These are phyloP conservation scores for Aspergillus nanangensis DNA, from an alignment of 495 filamentous ascomycete species.

Conservation along the genomic window DNA sequence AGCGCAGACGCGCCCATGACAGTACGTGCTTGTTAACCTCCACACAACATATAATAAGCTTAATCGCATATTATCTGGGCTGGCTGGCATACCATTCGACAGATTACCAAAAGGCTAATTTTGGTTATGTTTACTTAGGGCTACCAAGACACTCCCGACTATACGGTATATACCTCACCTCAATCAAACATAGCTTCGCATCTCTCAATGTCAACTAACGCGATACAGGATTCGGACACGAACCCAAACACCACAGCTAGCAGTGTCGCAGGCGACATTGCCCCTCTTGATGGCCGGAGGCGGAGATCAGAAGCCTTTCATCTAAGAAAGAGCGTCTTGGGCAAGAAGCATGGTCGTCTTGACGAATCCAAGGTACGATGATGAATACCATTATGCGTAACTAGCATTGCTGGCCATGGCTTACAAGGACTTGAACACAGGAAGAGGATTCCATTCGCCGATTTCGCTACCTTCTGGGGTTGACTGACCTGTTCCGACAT, in stretches of 20 bases:
- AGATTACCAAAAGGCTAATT: too few relatives aligned
- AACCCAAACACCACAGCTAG: constrained; percentile 89
- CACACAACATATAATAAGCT: too few relatives aligned
- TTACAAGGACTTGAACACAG: constrained; percentile 36
- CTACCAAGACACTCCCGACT: constrained; percentile 77
- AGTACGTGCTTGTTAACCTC: constrained; percentile 32
- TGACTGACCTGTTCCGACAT: constrained; percentile 97
- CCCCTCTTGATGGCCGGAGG: constrained; percentile 70
- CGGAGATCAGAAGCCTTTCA: constrained; percentile 79
- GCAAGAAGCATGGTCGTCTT: constrained; percentile 87
- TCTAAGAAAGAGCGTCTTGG: constrained; percentile 83
- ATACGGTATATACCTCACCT: constrained; percentile 51
- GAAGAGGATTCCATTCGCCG: constrained; percentile 94
- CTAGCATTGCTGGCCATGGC: not conserved
- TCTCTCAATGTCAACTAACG: constrained; percentile 6
- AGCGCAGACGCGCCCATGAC: constrained; percentile 38
- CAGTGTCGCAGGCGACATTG: constrained; percentile 72
- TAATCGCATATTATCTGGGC: too few relatives aligned
- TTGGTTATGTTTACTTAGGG: constrained; percentile 37
- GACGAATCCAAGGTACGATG: constrained; percentile 80
- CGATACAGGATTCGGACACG: constrained; percentile 73
- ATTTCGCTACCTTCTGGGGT: constrained; percentile 91
- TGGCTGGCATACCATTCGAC: too few relatives aligned
- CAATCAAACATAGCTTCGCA: not conserved
- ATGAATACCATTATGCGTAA: not conserved